Conservation (phyloP, 2,329 filamentous ascomycete species). For the Xylariomycetidae sp. region DNA sequence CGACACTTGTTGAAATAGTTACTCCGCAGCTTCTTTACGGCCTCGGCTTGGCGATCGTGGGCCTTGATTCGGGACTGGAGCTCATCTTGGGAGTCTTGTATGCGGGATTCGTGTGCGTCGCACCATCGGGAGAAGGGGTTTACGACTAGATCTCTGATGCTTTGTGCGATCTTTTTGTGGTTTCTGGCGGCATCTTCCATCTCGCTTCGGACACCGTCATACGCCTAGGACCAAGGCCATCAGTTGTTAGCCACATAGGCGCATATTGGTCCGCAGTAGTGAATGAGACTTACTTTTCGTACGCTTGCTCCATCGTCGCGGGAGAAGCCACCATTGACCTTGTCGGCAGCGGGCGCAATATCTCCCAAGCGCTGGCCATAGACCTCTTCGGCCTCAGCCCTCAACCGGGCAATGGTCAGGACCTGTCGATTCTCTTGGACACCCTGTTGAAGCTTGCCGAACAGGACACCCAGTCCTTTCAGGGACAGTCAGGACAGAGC, state of each 20-base stretch:
- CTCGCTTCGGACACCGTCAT: constrained; percentile 85
- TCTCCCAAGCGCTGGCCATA: constrained; percentile 79
- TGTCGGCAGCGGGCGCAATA: constrained; percentile 78
- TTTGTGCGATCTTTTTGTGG: constrained; percentile 93
- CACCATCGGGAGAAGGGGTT: constrained; percentile 94
- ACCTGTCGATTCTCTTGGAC: constrained; percentile 94
- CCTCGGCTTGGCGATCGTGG: constrained; percentile 86
- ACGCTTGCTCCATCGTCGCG: constrained; percentile 94
- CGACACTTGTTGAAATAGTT: constrained; percentile 99
- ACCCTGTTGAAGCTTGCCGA: constrained; percentile 94
- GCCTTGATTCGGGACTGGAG: constrained; percentile 86
- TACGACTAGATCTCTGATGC: constrained; percentile 92
- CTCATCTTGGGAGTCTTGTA: constrained; percentile 93
- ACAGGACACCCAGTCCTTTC: constrained; percentile 81
- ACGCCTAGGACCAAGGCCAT: constrained; percentile 56
- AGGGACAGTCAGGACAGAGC: constrained; percentile 9
- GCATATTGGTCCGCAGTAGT: constrained; percentile 3
- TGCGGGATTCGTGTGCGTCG: constrained; percentile 84
- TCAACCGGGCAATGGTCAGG: constrained; percentile 84
- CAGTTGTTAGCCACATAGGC: constrained; percentile 16
- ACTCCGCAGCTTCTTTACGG: constrained; percentile 87
- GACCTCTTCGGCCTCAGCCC: constrained; percentile 88
- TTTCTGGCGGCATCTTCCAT: constrained; percentile 88
- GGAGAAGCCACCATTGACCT: constrained; percentile 75
- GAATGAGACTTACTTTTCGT: constrained; percentile 68